phyloP scores from a whole-genome alignment of 805 yeast species.

The Myxozyma nipponensis region DNA sequence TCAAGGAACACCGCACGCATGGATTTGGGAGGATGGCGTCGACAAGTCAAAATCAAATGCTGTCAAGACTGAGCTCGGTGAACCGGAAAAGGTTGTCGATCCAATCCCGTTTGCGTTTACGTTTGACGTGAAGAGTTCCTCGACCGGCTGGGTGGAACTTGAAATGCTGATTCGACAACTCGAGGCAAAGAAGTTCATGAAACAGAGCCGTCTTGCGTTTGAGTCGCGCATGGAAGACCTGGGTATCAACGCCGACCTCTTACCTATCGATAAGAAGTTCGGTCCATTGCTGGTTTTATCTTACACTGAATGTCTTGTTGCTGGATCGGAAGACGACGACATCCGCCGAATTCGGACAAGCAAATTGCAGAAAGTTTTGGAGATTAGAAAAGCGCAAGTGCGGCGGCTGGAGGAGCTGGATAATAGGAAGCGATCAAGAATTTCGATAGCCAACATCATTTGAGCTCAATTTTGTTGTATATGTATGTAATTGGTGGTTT shows the following conservation, averaged over 20 bases:
- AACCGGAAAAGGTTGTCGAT: neutral
- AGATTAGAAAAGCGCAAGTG: neutral
- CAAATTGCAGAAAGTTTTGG: neutral
- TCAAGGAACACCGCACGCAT: conserved; percentile 25
- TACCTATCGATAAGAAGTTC: neutral
- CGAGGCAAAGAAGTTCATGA: conserved; percentile 4
- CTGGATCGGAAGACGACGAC: neutral
- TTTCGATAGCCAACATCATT: conserved; percentile 22
- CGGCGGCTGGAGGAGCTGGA: conserved; percentile 1
- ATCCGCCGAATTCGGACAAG: neutral
- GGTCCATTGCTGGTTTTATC: neutral
- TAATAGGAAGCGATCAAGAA: conserved; percentile 7
- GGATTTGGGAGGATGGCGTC: conserved; percentile 16
- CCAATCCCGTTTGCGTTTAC: conserved; percentile 12
- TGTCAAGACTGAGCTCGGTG: neutral
- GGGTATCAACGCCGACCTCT: neutral
- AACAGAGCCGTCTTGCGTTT: conserved; percentile 8
- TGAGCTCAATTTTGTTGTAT: conserved; percentile 1
- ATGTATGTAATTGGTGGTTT: neutral
- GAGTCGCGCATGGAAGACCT: conserved; percentile 2
- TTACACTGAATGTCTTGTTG: conserved; percentile 1
- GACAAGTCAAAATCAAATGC: neutral
- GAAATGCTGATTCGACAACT: conserved; percentile 5
- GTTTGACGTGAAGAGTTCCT: conserved; percentile 8
- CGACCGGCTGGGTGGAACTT: conserved; percentile 9